Evolutionary conservation across 2,329 filamentous ascomycete genomes (phyloP), one percentile per base, ranked within the genome.

Genomic region (Dichotomopilus funicola): DNA sequence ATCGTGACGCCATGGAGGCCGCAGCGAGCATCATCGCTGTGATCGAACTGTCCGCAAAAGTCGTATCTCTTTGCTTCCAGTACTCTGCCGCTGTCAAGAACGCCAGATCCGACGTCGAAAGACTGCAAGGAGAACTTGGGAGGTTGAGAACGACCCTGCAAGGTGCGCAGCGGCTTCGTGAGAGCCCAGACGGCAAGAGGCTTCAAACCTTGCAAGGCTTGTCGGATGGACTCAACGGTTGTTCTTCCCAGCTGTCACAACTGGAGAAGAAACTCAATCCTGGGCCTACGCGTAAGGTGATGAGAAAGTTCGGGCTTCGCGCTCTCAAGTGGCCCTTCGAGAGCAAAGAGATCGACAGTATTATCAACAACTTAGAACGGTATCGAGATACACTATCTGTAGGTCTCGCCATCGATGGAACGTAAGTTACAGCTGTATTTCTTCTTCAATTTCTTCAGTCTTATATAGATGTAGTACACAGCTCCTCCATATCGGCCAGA

Each of bases 291-390:
- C 19, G 11, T 3, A 56, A 54, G 53, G 36, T 40, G 13, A 56
- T 56, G 46, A 43, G 49, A 37, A 31, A 37, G 33, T 11, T 59
- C 11, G 54, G 57, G 13, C 37, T 59, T 8, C 57, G 44, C 34
- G 54, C 56, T 36, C 42, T 59, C 4, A 46, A 56, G 48, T 59
- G 57, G 57, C 57, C 57, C 19, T 59, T 59, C 31, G 36, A 59
- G 57, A 59, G 51, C 57, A 54, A 59, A 41, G 57, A 59, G 11
- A 36, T 59, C 35, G 51, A 59, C 4, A 56, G 37, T 6, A 56
- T 59, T 27, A 59, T 56, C 43, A 35, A 40, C 35, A 54, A 54
- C 51, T 41, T 59, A 11, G 31, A 56, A 36, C 54, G 48, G 36
- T 27, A 54, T 34, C 47, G 41, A 13, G 54, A 43, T 48, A 45